phyloP scores from a whole-genome alignment of 257 asterid genomes.

The Euphrasia confusa region DNA sequence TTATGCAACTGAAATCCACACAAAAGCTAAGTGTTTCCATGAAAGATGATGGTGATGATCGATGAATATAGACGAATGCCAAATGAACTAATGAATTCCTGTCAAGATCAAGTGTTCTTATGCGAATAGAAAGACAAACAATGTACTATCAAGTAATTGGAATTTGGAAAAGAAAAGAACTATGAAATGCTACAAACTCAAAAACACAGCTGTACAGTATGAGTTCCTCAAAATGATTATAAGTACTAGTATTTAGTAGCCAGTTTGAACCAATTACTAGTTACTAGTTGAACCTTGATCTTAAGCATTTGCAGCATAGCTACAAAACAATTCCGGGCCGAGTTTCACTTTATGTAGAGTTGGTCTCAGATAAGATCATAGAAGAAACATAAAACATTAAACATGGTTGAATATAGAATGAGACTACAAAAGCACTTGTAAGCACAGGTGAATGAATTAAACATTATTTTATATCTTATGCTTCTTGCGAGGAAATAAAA shows the following conservation, averaged over 20 bases:
- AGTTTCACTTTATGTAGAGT: not conserved
- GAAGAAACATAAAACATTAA: not conserved
- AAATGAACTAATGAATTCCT: constrained; percentile 4
- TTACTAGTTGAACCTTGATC: not conserved
- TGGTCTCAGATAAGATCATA: not conserved
- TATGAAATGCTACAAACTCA: not conserved
- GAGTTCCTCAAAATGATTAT: not conserved
- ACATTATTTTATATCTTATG: no score
- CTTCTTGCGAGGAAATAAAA: no score
- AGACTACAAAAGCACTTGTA: no score
- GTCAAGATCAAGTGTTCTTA: not conserved
- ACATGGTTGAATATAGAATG: no score
- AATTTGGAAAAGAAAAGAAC: no score
- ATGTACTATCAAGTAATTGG: not conserved
- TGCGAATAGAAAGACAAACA: not conserved
- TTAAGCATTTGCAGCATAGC: not conserved
- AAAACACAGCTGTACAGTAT: not conserved
- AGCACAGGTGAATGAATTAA: no score
- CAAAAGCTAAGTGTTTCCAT: constrained; percentile 33
- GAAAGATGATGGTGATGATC: constrained; percentile 81
- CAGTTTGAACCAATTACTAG: not conserved
- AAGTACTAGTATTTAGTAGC: not conserved
- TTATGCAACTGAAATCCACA: no score
- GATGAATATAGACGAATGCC: constrained; percentile 20
- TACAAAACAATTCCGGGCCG: not conserved